phyloP scores from a whole-genome alignment of 2,329 filamentous ascomycete genomes.

The Zymoseptoria pseudotritici region DNA sequence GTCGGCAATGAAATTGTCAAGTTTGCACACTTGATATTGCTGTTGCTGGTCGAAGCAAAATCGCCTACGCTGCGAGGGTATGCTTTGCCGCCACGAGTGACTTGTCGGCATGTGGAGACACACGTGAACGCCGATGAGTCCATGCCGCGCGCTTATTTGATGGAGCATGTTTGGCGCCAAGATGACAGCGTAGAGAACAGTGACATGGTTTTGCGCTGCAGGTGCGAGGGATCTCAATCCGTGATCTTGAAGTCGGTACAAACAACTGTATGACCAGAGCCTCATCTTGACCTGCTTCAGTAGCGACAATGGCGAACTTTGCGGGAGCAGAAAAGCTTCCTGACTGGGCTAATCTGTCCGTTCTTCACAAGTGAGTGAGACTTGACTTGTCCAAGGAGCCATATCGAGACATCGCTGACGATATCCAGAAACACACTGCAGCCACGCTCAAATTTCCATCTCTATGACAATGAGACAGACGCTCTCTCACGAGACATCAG shows the following conservation, averaged over 20 bases:
- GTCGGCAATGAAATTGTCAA: too few species aligned
- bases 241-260: background rate
- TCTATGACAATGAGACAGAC: conserved; percentile 44
- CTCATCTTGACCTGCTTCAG: background rate
- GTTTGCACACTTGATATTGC: too few species aligned
- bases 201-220: background rate
- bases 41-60: background rate
- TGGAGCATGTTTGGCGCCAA: background rate
- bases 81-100: background rate
- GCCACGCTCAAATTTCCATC: conserved; percentile 50
- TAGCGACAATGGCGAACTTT: background rate
- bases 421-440: conserved; percentile 47
- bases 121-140: background rate
- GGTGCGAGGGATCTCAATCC: background rate
- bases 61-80: background rate
- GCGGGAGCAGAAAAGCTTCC: conserved; percentile 27
- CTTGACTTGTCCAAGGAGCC: background rate
- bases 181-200: background rate
- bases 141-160: background rate
- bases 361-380: conserved; percentile 41
- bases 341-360: conserved; percentile 55
- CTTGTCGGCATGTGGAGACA: background rate
- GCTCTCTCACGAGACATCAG: conserved; percentile 38
- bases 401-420: background rate
- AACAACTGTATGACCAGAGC: background rate